Base-by-base conservation (phyloP, 2,329 filamentous ascomycete species). In the Exophiala sp. region DNA sequence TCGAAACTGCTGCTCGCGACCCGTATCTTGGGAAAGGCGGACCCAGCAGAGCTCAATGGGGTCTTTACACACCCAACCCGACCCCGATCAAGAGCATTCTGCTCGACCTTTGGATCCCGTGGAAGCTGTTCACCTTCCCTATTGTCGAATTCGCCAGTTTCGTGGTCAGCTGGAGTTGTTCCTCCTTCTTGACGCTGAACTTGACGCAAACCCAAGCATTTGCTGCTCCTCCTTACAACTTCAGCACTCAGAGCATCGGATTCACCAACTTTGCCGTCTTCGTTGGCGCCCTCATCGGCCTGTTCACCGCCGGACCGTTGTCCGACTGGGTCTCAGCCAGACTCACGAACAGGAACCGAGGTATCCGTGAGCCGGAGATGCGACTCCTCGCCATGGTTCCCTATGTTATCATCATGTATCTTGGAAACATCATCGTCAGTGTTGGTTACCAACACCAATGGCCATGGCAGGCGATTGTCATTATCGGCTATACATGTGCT, bases 61-160 rank as follows among this genome's bases (percentile, higher is more conserved):
- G 68, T 21, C 52, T 83, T 3, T 81, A 73, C 65, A 77, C 81
- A 55, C 64, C 72, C 0, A 78, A 75, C 59, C 68, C 75, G 1
- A 70, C 79, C 41, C 69, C 64, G 18, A 40, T 69, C 39, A 68
- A 69, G 60, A 74, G 71, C 18, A 71, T 85, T 24, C 39, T 79
- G 1, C 66, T 75, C 29, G 80, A 83, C 60, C 71, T 86, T 18
- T 83, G 77, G 76, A 74, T 81, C 6, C 84, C 83, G 0, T 84
- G 80, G 77, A 83, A 84, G 61, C 71, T 86, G 1, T 79, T 84
- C 63, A 61, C 74, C 0, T 86, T 82, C 66, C 83, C 84, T 0
- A 85, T 86, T 53, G 78, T 86, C 39, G 77, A 85, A 58, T 82
- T 83, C 53, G 74, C 83, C 1, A 75, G 80, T 12, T 85, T 86